A percentile compares a stretch with the other conserved stretches of the same genome.
phyloP scores from a whole-genome alignment of 148 eudicot genomes.

The Diospyros lotus region DNA sequence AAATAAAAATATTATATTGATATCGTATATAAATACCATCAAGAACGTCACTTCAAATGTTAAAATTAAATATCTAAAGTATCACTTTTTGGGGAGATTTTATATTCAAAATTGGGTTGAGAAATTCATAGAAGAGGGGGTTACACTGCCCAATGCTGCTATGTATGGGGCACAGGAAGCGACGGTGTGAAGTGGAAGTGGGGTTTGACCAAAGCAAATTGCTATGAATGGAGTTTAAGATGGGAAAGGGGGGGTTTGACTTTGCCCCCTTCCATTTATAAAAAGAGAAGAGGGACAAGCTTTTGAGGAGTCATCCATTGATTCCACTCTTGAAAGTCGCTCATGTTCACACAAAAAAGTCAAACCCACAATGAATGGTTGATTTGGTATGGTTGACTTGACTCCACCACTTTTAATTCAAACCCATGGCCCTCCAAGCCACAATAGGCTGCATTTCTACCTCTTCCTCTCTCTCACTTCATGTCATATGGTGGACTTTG shows the following conservation, averaged over 20 bases:
- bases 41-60: too few relatives aligned
- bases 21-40: too few relatives aligned
- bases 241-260: not conserved
- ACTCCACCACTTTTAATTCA: not conserved
- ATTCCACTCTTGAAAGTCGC: conserved; percentile 9
- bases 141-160: not conserved
- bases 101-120: not conserved
- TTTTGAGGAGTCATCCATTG: not conserved
- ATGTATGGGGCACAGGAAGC: not conserved
- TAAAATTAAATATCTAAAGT: not conserved
- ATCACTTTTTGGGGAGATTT: not conserved
- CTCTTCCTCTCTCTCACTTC: too few relatives aligned
- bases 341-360: conserved; percentile 19
- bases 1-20: too few relatives aligned
- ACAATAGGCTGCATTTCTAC: not conserved
- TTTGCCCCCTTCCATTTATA: not conserved
- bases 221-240: not conserved
- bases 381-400: not conserved
- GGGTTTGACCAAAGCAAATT: not conserved
- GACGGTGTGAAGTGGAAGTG: too few relatives aligned
- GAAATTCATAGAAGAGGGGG: not conserved
- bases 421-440: not conserved
- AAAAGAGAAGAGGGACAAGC: not conserved
- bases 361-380: conserved; percentile 7
- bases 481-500: too few relatives aligned